These are phyloP conservation scores for Ophiognomonia clavigignenti-juglandacearum DNA, from an alignment of 2,329 filamentous ascomycete species.

Conservation along the genomic window DNA sequence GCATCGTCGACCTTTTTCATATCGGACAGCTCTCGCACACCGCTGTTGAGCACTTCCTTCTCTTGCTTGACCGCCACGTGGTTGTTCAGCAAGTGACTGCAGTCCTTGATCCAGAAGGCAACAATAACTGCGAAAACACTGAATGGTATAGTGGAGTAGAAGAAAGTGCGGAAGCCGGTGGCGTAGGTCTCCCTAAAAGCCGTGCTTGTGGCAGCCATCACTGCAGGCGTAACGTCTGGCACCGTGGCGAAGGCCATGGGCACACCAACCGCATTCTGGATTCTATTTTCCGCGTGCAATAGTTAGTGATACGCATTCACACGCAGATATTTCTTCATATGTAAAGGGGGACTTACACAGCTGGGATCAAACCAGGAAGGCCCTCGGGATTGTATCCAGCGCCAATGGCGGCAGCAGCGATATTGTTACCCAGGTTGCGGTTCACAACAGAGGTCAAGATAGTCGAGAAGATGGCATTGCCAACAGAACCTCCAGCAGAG, in stretches of 20 bases:
- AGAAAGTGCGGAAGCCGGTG: constrained; percentile 23
- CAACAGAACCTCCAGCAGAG: constrained; percentile 27
- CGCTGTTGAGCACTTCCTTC: constrained; percentile 19
- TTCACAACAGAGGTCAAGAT: constrained; percentile 26
- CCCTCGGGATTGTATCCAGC: constrained; percentile 21
- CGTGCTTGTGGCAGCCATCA: constrained; percentile 5
- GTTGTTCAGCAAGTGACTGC: constrained; percentile 26
- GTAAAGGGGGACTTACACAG: constrained; percentile 14
- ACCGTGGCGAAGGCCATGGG: constrained; percentile 20
- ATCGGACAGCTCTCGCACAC: no score
- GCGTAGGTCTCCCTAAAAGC: constrained; percentile 27
- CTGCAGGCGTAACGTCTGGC: constrained; percentile 16
- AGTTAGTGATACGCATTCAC: no score
- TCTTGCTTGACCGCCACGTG: constrained; percentile 27
- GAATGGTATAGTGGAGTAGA: constrained; percentile 23
- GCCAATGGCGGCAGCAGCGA: constrained; percentile 23
- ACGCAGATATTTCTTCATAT: no score
- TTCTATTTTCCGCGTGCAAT: no score
- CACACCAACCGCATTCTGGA: constrained; percentile 26
- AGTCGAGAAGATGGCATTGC: constrained; percentile 29
- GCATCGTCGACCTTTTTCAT: no score
- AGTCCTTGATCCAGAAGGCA: constrained; percentile 23
- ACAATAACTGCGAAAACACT: constrained; percentile 19
- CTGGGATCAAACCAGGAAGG: constrained; percentile 22
- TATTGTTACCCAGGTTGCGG: constrained; percentile 22